Evolutionary conservation across 371 early-diverging fungal species (phyloP).

Genomic region (Zopfochytrium polystomum): DNA sequence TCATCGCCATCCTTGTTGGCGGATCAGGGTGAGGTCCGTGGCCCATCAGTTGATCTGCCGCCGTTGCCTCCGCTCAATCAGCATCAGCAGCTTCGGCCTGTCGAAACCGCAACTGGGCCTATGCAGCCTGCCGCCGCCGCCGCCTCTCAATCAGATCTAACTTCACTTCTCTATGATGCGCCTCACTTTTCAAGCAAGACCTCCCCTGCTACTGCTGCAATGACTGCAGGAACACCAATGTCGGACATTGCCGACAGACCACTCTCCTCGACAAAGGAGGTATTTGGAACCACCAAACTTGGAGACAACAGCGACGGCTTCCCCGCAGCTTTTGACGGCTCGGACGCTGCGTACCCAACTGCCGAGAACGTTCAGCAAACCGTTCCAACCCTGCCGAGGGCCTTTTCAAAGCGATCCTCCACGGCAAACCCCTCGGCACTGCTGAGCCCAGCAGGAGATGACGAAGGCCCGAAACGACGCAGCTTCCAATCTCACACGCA

Average conservation of each 20-base stretch:
- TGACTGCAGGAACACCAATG: not conserved
- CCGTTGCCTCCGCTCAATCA: not conserved
- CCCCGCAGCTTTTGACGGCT: too few species aligned
- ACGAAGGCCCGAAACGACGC: not conserved
- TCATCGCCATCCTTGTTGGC: not conserved
- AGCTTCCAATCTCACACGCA: not conserved
- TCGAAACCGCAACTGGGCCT: not conserved
- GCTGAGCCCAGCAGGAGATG: not conserved
- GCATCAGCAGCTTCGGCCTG: not conserved
- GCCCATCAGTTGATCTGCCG: not conserved
- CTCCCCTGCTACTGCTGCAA: not conserved
- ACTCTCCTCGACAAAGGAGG: too few species aligned
- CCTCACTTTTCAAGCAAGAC: not conserved
- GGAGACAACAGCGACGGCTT: too few species aligned
- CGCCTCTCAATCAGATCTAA: not conserved
- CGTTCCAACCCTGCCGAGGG: not conserved
- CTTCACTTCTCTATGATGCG: not conserved
- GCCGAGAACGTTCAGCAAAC: not conserved
- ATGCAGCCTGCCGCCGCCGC: not conserved
- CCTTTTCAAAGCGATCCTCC: not conserved
- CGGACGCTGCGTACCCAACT: not conserved
- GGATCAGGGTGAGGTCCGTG: not conserved
- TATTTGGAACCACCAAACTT: too few species aligned
- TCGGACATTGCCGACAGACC: too few species aligned
- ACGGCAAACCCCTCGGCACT: not conserved